These are phyloP conservation scores for Hypomyces rosellus DNA, from an alignment of 2,329 filamentous ascomycete genomes.

Conservation along the genomic window DNA sequence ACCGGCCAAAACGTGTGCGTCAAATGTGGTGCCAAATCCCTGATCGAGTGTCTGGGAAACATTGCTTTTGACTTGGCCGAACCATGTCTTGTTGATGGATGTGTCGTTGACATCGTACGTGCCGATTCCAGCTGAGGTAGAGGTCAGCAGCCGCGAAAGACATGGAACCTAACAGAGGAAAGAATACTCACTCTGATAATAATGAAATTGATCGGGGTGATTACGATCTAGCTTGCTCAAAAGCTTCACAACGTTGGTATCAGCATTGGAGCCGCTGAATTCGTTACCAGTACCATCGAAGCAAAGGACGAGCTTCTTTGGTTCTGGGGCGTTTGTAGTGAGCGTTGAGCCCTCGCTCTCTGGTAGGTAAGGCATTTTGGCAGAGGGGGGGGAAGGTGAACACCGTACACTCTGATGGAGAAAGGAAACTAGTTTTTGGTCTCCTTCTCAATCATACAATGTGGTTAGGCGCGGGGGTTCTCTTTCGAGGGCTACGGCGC, in stretches of 20 bases:
- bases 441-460: neutral
- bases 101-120: slow-evolving; percentile 41
- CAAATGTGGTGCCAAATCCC: slow-evolving; percentile 41
- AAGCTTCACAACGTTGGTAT: slow-evolving; percentile 50
- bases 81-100: slow-evolving; percentile 32
- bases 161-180: too few species aligned
- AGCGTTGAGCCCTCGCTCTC: neutral
- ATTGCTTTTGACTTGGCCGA: slow-evolving; percentile 29
- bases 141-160: neutral
- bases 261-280: slow-evolving; percentile 39
- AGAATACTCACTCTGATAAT: slow-evolving; percentile 38
- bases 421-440: neutral
- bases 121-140: slow-evolving; percentile 38
- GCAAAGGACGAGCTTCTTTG: slow-evolving; percentile 39
- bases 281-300: slow-evolving; percentile 45
- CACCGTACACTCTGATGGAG: neutral
- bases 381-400: neutral
- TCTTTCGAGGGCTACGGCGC: neutral
- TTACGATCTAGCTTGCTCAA: slow-evolving; percentile 40
- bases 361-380: neutral
- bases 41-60: slow-evolving; percentile 36
- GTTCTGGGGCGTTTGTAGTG: slow-evolving; percentile 10
- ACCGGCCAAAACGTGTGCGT: slow-evolving; percentile 45
- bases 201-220: slow-evolving; percentile 38
- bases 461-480: neutral